A percentile compares a stretch with the other conserved stretches of the same genome.
These are phyloP conservation scores for Cryptomeria japonica DNA, from an alignment of 75 land plant genomes.

Conservation along the genomic window DNA sequence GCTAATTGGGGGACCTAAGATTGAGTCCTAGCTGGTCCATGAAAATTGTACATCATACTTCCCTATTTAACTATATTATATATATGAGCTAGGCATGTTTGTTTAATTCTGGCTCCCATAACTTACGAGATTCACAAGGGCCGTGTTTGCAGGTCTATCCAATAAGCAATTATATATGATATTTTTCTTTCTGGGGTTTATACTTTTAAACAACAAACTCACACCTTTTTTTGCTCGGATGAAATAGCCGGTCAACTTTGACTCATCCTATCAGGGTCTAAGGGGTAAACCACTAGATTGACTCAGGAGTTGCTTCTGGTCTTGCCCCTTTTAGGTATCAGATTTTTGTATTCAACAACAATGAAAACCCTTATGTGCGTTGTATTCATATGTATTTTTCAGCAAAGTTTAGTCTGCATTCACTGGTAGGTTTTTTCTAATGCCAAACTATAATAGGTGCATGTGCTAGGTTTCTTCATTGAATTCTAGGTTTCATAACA, in stretches of 20 bases:
- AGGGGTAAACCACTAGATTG: neutral
- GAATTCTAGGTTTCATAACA: no score
- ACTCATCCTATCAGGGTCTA: neutral
- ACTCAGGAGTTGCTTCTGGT: neutral
- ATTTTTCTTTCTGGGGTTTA: neutral
- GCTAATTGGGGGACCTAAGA: neutral
- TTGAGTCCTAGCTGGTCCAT: neutral
- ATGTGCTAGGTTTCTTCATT: no score
- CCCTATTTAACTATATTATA: neutral
- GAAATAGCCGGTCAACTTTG: neutral
- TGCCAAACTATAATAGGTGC: no score
- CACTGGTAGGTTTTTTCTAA: no score
- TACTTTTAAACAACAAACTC: no score
- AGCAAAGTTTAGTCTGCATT: no score
- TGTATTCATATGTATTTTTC: no score
- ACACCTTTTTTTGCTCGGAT: neutral
- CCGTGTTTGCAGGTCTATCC: neutral
- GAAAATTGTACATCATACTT: neutral
- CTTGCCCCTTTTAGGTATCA: neutral
- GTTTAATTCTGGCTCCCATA: neutral
- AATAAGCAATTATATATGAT: no score
- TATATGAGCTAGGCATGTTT: neutral
- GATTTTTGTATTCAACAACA: neutral
- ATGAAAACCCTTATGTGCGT: neutral
- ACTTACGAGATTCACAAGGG: neutral